A percentile compares a stretch with the other conserved stretches of the same genome.
phyloP scores from a whole-genome alignment of 805 yeast genomes.

The Wickerhamomyces rabaulensis region DNA sequence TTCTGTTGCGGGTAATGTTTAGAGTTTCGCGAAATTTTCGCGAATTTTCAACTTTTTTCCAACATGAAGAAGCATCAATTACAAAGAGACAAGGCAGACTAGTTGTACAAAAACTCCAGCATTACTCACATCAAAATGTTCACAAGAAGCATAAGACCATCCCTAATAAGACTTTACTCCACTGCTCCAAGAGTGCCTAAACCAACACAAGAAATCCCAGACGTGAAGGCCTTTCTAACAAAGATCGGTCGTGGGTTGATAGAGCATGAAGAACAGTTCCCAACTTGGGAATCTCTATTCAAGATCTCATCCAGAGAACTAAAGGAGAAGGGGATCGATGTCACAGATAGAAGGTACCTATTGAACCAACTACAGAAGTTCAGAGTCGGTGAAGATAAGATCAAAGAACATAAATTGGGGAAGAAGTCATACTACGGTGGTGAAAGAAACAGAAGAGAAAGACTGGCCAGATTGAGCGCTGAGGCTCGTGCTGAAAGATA shows the following conservation, averaged over 20 bases:
- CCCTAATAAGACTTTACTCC: conserved; percentile 2
- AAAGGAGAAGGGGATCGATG: conserved; percentile 75
- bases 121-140: not conserved
- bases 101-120: too few relatives aligned
- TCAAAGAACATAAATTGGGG: conserved; percentile 57
- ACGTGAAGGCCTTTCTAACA: conserved; percentile 66
- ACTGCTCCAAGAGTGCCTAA: conserved; percentile 28
- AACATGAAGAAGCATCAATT: too few relatives aligned
- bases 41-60: not conserved
- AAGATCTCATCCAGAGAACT: conserved; percentile 45
- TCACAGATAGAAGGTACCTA: conserved; percentile 66
- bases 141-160: not conserved
- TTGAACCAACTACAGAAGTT: conserved; percentile 67
- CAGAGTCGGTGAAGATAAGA: conserved; percentile 44
- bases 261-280: conserved; percentile 67
- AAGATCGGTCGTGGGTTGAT: conserved; percentile 71
- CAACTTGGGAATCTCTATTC: conserved; percentile 66
- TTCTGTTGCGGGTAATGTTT: not conserved
- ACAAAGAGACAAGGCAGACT: too few relatives aligned
- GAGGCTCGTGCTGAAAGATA: conserved; percentile 28
- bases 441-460: conserved; percentile 71
- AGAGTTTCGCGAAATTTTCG: not conserved
- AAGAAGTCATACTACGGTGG: conserved; percentile 78
- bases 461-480: conserved; percentile 53
- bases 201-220: conserved; percentile 55